Conservation (phyloP, 306 rosid species). For the Carpinus viminea region DNA sequence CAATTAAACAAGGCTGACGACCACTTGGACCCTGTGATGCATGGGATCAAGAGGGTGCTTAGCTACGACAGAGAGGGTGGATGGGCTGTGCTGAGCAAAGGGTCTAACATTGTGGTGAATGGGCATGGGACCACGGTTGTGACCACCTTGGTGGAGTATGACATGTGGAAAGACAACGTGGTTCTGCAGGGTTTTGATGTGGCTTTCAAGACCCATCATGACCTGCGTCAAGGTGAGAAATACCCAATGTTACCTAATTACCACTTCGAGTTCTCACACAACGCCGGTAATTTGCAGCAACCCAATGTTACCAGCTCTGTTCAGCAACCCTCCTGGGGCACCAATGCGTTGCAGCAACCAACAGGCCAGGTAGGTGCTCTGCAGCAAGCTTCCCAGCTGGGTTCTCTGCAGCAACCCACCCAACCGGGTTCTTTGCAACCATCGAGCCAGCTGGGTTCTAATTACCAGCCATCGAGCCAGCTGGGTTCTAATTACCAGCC, state of each 20-base stretch:
- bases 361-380: too few relatives aligned
- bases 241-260: too few relatives aligned
- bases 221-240: too few relatives aligned
- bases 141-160: conserved; percentile 39
- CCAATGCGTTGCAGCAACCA: background rate
- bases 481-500: background rate
- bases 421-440: background rate
- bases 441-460: background rate
- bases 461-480: background rate
- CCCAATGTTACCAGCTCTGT: background rate
- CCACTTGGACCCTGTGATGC: conserved; percentile 37
- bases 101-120: conserved; percentile 41
- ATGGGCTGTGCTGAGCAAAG: conserved; percentile 53
- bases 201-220: conserved; percentile 37
- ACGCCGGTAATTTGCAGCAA: conserved; percentile 39
- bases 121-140: conserved; percentile 43
- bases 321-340: background rate
- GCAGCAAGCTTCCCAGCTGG: background rate
- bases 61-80: conserved; percentile 54
- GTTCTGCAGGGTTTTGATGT: conserved; percentile 39
- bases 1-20: conserved; percentile 44
- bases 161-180: conserved; percentile 44
- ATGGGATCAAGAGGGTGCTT: conserved; percentile 48
- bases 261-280: too few relatives aligned
- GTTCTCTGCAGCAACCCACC: background rate